Conservation (phyloP, 2,329 filamentous ascomycete genomes). For the Nigrospora sphaerica region DNA sequence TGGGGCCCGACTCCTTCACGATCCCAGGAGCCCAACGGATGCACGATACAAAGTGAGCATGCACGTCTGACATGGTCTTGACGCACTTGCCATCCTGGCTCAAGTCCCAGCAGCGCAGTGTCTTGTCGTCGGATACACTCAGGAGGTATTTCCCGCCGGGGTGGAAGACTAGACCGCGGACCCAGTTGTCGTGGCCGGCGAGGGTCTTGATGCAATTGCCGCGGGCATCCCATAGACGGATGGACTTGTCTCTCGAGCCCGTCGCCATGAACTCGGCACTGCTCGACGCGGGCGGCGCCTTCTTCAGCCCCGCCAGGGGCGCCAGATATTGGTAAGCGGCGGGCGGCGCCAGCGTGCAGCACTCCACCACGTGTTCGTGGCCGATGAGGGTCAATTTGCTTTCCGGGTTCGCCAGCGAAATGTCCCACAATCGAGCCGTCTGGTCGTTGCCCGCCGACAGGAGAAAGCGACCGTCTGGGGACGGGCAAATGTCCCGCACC, state of each 20-base stretch:
- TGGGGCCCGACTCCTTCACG: conserved; percentile 48
- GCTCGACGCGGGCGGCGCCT: conserved; percentile 65
- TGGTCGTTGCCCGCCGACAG: conserved; percentile 79
- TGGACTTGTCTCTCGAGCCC: conserved; percentile 82
- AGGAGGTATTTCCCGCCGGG: conserved; percentile 87
- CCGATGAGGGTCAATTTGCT: conserved; percentile 74
- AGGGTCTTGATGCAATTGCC: conserved; percentile 81
- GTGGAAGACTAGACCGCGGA: conserved; percentile 79
- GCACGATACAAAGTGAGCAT: conserved; percentile 80
- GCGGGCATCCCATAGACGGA: conserved; percentile 80
- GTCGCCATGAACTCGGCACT: conserved; percentile 86
- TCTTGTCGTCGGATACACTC: conserved; percentile 84
- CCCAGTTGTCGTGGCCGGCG: conserved; percentile 89
- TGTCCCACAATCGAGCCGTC: conserved; percentile 79
- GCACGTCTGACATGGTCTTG: conserved; percentile 69
- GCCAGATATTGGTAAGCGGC: conserved; percentile 72
- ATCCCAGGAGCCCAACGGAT: conserved; percentile 80
- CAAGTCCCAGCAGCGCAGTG: conserved; percentile 88
- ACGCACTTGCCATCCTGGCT: conserved; percentile 86
- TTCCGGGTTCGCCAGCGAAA: conserved; percentile 60
- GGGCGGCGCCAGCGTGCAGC: conserved; percentile 78
- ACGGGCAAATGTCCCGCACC: conserved; percentile 84
- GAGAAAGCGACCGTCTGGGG: conserved; percentile 74
- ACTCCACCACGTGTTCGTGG: conserved; percentile 81
- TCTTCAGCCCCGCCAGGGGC: conserved; percentile 73